phyloP scores from a whole-genome alignment of 2,329 filamentous ascomycete species.

The Huntiella abstrusa region DNA sequence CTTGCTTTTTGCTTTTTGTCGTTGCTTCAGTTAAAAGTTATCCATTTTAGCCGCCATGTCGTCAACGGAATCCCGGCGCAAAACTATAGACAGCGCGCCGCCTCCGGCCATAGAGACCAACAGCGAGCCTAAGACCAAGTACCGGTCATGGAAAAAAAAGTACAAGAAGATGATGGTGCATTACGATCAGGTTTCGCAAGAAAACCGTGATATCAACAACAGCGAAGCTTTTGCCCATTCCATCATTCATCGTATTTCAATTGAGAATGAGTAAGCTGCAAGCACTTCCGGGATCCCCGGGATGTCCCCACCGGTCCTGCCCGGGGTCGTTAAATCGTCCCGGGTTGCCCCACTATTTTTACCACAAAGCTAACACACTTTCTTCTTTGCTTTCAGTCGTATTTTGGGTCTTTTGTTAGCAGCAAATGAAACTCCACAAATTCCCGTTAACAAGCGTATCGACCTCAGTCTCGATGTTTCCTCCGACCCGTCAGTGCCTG shows the following conservation, averaged over 20 bases:
- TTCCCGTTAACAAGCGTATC: slow-evolving; percentile 56
- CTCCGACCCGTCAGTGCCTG: slow-evolving; percentile 21
- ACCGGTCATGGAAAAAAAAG: slow-evolving; percentile 74
- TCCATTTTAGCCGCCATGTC: slow-evolving; percentile 3
- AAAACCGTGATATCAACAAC: slow-evolving; percentile 66
- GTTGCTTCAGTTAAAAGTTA: too few species aligned
- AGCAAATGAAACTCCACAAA: slow-evolving; percentile 66
- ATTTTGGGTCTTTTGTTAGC: slow-evolving; percentile 77
- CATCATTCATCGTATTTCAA: slow-evolving; percentile 64
- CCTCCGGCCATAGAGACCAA: slow-evolving; percentile 13
- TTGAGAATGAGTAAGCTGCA: slow-evolving; percentile 70
- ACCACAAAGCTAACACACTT: slow-evolving; percentile 12
- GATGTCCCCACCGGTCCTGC: not conserved
- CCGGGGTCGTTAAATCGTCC: not conserved
- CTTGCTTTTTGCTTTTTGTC: too few species aligned
- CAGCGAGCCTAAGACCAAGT: slow-evolving; percentile 31
- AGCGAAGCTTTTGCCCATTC: slow-evolving; percentile 64
- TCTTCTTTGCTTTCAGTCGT: slow-evolving; percentile 36
- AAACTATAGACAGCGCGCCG: slow-evolving; percentile 4
- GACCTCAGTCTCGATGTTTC: slow-evolving; percentile 39
- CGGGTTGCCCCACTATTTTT: not conserved
- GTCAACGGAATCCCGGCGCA: slow-evolving; percentile 9
- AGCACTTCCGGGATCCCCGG: not conserved
- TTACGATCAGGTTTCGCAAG: slow-evolving; percentile 60
- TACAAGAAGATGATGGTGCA: slow-evolving; percentile 75